Conservation (phyloP, 2,329 filamentous ascomycete species). For the Aureobasidium pullulans region DNA sequence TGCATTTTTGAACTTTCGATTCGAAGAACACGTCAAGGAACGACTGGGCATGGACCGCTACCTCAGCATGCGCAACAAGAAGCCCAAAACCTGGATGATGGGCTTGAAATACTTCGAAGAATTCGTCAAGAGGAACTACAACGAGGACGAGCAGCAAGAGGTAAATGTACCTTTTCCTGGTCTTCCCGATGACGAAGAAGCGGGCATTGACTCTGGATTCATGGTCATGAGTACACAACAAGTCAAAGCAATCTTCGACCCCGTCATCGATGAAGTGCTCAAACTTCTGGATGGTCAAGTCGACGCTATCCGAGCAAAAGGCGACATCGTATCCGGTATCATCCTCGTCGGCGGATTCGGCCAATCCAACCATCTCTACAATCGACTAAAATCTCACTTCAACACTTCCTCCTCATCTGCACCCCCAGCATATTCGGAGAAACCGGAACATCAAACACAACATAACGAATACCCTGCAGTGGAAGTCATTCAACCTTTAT, state of each 20-base stretch:
- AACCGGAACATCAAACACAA: slow-evolving; percentile 58
- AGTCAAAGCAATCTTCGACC: slow-evolving; percentile 52
- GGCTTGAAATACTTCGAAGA: slow-evolving; percentile 75
- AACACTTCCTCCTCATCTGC: slow-evolving; percentile 31
- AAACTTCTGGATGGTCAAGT: slow-evolving; percentile 39
- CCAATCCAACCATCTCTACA: slow-evolving; percentile 64
- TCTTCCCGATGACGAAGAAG: slow-evolving; percentile 67
- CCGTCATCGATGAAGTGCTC: slow-evolving; percentile 54
- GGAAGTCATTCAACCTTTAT: slow-evolving; percentile 68
- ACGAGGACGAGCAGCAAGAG: slow-evolving; percentile 60
- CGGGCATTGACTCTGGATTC: slow-evolving; percentile 69
- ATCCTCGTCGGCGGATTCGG: slow-evolving; percentile 77
- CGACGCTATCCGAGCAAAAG: slow-evolving; percentile 34
- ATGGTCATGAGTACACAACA: slow-evolving; percentile 65
- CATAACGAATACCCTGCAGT: slow-evolving; percentile 79
- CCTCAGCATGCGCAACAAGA: slow-evolving; percentile 69
- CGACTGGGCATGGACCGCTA: slow-evolving; percentile 45
- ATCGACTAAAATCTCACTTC: slow-evolving; percentile 63
- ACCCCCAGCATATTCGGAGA: slow-evolving; percentile 51
- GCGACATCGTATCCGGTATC: slow-evolving; percentile 49
- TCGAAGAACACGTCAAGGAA: slow-evolving; percentile 66
- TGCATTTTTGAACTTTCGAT: slow-evolving; percentile 72
- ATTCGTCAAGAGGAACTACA: slow-evolving; percentile 78
- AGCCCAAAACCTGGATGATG: slow-evolving; percentile 68
- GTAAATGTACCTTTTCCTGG: slow-evolving; percentile 75